Evolutionary conservation across 768 basidiomycete species (phyloP).

Genomic region (Boletus tomentosulus): DNA sequence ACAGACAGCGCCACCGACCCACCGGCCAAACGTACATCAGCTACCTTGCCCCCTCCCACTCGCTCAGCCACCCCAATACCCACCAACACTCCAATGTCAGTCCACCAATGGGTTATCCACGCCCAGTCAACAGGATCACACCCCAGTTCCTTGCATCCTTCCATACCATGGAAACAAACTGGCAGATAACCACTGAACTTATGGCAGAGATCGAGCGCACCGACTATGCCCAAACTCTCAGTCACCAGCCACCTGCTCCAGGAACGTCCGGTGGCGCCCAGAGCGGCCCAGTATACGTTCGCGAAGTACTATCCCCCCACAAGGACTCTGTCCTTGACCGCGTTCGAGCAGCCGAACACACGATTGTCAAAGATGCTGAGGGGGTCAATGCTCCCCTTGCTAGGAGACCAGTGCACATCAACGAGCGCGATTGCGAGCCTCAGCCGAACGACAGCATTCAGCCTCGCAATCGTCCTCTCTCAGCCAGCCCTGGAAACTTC

Average conservation of each 20-base stretch:
- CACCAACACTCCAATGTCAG: conserved; percentile 28
- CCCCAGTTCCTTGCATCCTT: conserved; percentile 57
- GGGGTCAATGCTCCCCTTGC: background rate
- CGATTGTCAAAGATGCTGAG: conserved; percentile 6
- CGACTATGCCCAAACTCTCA: conserved; percentile 56
- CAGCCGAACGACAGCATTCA: conserved; percentile 25
- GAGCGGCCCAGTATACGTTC: conserved; percentile 33
- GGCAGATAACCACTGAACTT: conserved; percentile 66
- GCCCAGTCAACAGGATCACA: conserved; percentile 55
- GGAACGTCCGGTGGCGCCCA: conserved; percentile 41
- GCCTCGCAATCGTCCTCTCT: conserved; percentile 26
- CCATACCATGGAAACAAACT: conserved; percentile 49
- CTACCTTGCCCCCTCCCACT: conserved; percentile 30
- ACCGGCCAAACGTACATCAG: conserved; percentile 29
- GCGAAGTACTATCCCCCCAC: conserved; percentile 40
- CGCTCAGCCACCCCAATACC: conserved; percentile 27
- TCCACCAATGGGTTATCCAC: conserved; percentile 51
- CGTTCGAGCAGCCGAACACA: conserved; percentile 46
- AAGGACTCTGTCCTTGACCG: conserved; percentile 52
- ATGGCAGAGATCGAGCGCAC: conserved; percentile 69
- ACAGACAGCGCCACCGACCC: conserved; percentile 33
- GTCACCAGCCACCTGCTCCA: conserved; percentile 39
- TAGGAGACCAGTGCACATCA: conserved; percentile 22
- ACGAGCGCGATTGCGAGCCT: conserved; percentile 38
- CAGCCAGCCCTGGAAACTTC: conserved; percentile 34